Evolutionary conservation across 2,329 filamentous ascomycete genomes (phyloP).

Genomic region (Pseudogymnoascus sp.): DNA sequence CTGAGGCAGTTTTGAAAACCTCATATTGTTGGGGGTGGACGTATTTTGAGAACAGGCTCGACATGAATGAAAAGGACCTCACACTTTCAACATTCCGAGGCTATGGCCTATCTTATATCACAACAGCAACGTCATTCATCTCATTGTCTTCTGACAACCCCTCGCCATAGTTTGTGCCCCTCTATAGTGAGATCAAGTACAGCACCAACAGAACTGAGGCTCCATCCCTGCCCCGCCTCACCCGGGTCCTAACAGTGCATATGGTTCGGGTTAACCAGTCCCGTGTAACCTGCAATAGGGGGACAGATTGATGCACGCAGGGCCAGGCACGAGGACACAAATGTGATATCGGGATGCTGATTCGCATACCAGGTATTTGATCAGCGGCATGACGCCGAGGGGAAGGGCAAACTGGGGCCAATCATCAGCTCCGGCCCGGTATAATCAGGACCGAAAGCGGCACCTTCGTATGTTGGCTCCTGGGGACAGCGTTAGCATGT

Average conservation of each 20-base stretch:
- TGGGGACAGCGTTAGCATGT: constrained; percentile 3
- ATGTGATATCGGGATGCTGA: neutral
- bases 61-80: neutral
- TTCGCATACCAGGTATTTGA: neutral
- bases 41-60: neutral
- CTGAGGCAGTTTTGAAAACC: neutral
- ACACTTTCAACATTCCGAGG: neutral
- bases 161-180: neutral
- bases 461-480: neutral
- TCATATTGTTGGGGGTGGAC: neutral
- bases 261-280: constrained; percentile 2
- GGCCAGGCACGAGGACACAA: neutral
- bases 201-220: neutral
- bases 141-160: constrained; percentile 3
- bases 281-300: neutral
- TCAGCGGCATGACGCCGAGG: neutral
- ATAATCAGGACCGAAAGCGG: neutral
- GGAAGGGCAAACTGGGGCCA: neutral
- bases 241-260: neutral
- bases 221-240: neutral
- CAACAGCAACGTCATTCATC: neutral
- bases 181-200: neutral
- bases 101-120: neutral
- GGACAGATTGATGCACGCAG: neutral
- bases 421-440: neutral